A percentile compares a stretch with the other conserved stretches of the same genome.
These are phyloP conservation scores for Beta lomatogona DNA, from an alignment of 179 eudicot genomes.

Conservation along the genomic window DNA sequence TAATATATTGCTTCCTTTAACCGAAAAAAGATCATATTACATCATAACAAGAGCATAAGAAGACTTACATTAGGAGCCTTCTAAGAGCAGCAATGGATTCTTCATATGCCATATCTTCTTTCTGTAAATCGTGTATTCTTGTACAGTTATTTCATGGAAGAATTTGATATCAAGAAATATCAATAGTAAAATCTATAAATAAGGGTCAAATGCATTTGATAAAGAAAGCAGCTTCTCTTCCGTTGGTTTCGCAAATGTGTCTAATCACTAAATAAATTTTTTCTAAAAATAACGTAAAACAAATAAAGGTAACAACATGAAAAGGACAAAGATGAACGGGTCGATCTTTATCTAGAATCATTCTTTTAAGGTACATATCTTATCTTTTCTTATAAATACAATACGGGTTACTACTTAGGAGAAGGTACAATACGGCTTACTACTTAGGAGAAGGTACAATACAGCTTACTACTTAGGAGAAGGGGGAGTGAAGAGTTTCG, in stretches of 20 bases:
- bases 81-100: slow-evolving; percentile 80
- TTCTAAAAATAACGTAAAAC: background rate
- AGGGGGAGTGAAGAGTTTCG: no score
- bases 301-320: background rate
- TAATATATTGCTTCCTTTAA: no score
- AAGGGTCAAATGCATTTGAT: background rate
- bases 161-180: no score
- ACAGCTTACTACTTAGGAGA: no score
- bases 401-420: no score
- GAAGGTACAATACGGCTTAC: no score
- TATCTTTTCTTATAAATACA: no score
- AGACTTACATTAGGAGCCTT: slow-evolving; percentile 65
- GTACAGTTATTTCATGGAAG: background rate
- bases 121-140: slow-evolving; percentile 40
- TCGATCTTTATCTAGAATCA: no score
- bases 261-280: background rate
- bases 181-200: background rate
- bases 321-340: no score
- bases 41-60: background rate
- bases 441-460: no score
- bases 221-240: background rate
- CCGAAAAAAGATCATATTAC: no score
- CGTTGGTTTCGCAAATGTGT: background rate
- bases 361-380: no score
- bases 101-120: slow-evolving; percentile 85